Evolutionary conservation across 352 stramenopile genomes (phyloP), one percentile per base, ranked within the genome.

Genomic region (Phytophthora tentaculata): DNA sequence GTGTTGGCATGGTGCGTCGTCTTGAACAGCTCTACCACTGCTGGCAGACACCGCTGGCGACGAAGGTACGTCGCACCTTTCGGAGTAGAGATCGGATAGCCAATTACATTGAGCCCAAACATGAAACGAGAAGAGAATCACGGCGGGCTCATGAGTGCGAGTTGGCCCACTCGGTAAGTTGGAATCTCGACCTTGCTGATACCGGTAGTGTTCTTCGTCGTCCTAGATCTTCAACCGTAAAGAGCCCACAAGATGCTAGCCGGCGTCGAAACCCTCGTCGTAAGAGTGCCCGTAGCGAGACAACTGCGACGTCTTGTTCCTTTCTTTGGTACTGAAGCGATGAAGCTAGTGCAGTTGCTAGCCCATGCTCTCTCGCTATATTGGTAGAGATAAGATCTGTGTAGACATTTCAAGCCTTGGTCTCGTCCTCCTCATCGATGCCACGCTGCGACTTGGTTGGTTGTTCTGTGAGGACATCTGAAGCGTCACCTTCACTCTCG

Each of bases 1-100:
- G 39, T 20, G 47, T 14, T 5, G 32, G 6, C 32, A 39, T 39
- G 32, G 32, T 81, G 73, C 66, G 62, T 8, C 55, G 70, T 12
- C 53, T 81, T 24, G 43, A 50, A 2, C 51, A 65, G 47, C 32
- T 80, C 24, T 90, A 90, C 59, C 59, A 80, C 26, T 70, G 63
- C 43, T 77, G 74, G 62, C 70, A 76, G 39, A 61, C 74, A 5
- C 82, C 82, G 23, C 53, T 90, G 60, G 54, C 84, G 50, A 88
- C 80, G 24, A 90, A 90, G 67, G 67, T 70, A n/a, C 28, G 71
- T 65, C 19, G 60, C 73, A 10, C 71, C 89, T 19, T 87, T 90
- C 51, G 77, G 79, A 5, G 51, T 64, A 80, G 75, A 14, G 82
- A 90, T 66, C 73, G 73, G 24, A 71, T 77, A 24, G 82, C 82